Evolutionary conservation across 495 filamentous ascomycete genomes (phyloP), one percentile per base, ranked within the genome.

Genomic region (Talaromyces proteolyticus): DNA sequence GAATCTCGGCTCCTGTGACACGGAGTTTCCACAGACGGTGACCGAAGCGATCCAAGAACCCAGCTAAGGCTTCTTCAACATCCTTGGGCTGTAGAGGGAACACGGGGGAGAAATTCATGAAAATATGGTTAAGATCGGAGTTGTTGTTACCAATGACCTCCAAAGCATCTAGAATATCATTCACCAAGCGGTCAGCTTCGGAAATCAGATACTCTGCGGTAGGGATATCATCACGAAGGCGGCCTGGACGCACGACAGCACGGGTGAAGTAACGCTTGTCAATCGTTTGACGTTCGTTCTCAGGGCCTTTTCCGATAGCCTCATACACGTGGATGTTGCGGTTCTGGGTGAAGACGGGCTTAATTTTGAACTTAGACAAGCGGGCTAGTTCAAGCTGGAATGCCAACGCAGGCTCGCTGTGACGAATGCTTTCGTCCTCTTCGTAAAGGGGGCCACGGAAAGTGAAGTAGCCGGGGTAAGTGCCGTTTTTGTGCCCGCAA

Each of bases 101-200:
- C 44, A 96, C 88, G 10, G 86, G 86, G 0, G 87, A 89, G 75
- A 98, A 98, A 79, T 98, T 96, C 75, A 98, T 90, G 79, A 97
- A 98, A 80, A 98, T 95, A 75, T 98, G 94, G 76, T 98, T 98
- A 59, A 98, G 77, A 77, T 98, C 93, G 42, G 93, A 96, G 77
- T 95, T 92, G 79, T 95, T 97, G 79, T 94, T 95, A 51, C 94
- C 94, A 59, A 96, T 91, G 58, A 98, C 94, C 79, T 98, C 93
- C 49, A 98, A 72, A 16, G 93, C 94, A 67, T 97, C 93, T 42
- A 98, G 78, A 64, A 98, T 97, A 62, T 98, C 93, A 69, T 89
- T 96, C 79, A 97, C 91, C 49, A 98, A 75, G 24, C 93, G 83
- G 62, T 98, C 92, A 50, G 94, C 87, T 72, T 98, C 93, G 6